Conservation (phyloP, 2,329 filamentous ascomycete genomes). For the Claviceps arundinis region DNA sequence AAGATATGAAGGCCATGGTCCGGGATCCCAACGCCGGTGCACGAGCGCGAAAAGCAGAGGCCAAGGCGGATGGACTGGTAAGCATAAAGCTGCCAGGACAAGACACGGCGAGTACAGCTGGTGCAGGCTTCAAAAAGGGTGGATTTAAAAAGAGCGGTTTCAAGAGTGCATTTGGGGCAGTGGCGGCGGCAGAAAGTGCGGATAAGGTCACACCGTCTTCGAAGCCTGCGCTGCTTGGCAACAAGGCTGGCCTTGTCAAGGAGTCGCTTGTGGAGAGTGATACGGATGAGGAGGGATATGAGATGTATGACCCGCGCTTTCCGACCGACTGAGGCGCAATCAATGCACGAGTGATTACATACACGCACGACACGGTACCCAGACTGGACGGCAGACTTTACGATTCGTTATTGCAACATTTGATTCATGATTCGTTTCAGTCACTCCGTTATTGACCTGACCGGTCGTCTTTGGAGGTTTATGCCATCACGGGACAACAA, state of each 20-base stretch:
- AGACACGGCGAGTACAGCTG: slow-evolving; percentile 13
- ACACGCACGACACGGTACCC: background rate
- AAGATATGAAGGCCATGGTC: slow-evolving; percentile 77
- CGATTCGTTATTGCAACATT: background rate
- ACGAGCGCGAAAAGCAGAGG: slow-evolving; percentile 55
- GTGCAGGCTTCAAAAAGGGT: slow-evolving; percentile 48
- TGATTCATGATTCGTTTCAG: background rate
- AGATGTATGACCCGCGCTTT: slow-evolving; percentile 48
- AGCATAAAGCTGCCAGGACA: slow-evolving; percentile 46
- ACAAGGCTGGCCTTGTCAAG: slow-evolving; percentile 14
- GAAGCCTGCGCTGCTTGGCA: background rate
- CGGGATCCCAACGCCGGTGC: slow-evolving; percentile 54
- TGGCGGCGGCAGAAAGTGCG: slow-evolving; percentile 28
- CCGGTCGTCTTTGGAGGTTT: background rate
- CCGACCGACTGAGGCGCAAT: slow-evolving; percentile 43
- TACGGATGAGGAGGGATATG: slow-evolving; percentile 58
- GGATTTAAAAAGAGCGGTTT: slow-evolving; percentile 76
- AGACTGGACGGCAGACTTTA: background rate
- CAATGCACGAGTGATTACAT: background rate
- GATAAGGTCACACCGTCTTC: background rate
- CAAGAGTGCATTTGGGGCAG: slow-evolving; percentile 58
- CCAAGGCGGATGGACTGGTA: slow-evolving; percentile 55
- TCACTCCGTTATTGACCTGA: background rate
- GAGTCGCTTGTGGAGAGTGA: slow-evolving; percentile 38
- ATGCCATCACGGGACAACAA: background rate